These are phyloP conservation scores for Didymella keratinophila DNA, from an alignment of 2,329 filamentous ascomycete genomes.

Conservation along the genomic window DNA sequence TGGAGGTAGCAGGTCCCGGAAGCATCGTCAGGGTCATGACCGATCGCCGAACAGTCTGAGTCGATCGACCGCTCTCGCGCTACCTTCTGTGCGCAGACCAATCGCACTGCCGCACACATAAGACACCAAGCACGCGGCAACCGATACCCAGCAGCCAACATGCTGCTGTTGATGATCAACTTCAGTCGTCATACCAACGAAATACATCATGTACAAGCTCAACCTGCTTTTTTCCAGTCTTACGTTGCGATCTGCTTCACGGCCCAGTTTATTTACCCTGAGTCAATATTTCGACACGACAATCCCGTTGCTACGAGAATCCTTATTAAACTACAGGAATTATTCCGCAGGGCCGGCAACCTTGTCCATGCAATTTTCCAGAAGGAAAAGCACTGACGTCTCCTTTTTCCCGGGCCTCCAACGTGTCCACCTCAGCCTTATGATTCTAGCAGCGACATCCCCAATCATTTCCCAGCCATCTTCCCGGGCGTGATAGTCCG, in stretches of 20 bases:
- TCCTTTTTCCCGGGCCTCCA: slow-evolving; percentile 27
- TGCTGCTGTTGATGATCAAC: neutral
- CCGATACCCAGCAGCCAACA: neutral
- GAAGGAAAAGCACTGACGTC: slow-evolving; percentile 31
- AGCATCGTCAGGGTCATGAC: slow-evolving; percentile 94
- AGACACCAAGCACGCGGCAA: slow-evolving; percentile 1
- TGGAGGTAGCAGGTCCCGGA: slow-evolving; percentile 89
- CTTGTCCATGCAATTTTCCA: slow-evolving; percentile 32
- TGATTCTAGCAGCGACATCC: slow-evolving; percentile 18
- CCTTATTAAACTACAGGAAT: slow-evolving; percentile 20
- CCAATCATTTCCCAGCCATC: slow-evolving; percentile 27
- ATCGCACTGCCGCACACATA: slow-evolving; percentile 9
- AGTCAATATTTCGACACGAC: slow-evolving; percentile 11
- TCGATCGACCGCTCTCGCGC: neutral
- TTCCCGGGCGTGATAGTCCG: slow-evolving; percentile 18
- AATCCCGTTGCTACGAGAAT: slow-evolving; percentile 19
- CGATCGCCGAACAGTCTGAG: slow-evolving; percentile 86
- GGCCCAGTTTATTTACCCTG: slow-evolving; percentile 22
- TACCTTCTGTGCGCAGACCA: slow-evolving; percentile 4
- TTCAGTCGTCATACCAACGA: slow-evolving; percentile 5
- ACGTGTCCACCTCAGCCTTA: slow-evolving; percentile 20
- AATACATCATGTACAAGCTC: slow-evolving; percentile 7
- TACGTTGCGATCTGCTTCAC: slow-evolving; percentile 17
- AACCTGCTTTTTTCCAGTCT: slow-evolving; percentile 14
- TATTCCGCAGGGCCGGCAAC: slow-evolving; percentile 25